phyloP scores from a whole-genome alignment of 805 yeast genomes.

The Teunomyces gatunensis region DNA sequence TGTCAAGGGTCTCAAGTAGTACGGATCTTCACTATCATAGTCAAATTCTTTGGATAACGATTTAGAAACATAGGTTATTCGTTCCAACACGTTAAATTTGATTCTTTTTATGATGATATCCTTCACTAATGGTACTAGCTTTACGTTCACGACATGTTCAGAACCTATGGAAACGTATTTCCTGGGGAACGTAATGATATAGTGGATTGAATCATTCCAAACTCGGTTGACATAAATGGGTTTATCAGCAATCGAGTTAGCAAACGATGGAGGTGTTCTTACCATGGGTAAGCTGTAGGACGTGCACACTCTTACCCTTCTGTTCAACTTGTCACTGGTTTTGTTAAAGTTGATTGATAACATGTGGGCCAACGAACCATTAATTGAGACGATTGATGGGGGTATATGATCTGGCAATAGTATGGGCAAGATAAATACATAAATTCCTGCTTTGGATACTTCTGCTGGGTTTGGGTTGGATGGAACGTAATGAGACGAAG shows the following conservation, averaged over 20 bases:
- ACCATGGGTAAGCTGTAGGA: slow-evolving; percentile 45
- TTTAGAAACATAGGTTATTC: slow-evolving; percentile 60
- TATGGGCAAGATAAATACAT: slow-evolving; percentile 64
- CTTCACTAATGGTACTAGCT: slow-evolving; percentile 64
- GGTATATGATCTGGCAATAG: slow-evolving; percentile 62
- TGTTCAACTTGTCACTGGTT: slow-evolving; percentile 31
- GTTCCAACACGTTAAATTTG: slow-evolving; percentile 63
- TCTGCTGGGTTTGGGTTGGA: slow-evolving; percentile 6
- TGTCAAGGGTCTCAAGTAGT: slow-evolving; percentile 5
- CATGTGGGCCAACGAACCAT: slow-evolving; percentile 47
- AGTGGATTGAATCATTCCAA: slow-evolving; percentile 71
- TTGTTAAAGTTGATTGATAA: slow-evolving; percentile 41
- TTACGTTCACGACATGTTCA: slow-evolving; percentile 58
- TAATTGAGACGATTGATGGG: slow-evolving; percentile 53
- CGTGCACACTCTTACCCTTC: slow-evolving; percentile 33
- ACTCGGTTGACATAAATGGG: slow-evolving; percentile 73
- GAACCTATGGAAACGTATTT: slow-evolving; percentile 67
- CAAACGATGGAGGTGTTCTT: slow-evolving; percentile 55
- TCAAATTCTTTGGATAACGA: slow-evolving; percentile 54
- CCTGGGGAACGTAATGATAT: slow-evolving; percentile 68
- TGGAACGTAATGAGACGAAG: neutral
- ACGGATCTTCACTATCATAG: slow-evolving; percentile 37
- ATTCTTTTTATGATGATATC: slow-evolving; percentile 60
- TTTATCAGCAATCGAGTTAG: slow-evolving; percentile 59
- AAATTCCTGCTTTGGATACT: slow-evolving; percentile 59